Percentiles rank a stretch among this genome's conserved stretches.
Evolutionary conservation across 257 asterid genomes (phyloP).

Genomic region (Ilex aquifolium): DNA sequence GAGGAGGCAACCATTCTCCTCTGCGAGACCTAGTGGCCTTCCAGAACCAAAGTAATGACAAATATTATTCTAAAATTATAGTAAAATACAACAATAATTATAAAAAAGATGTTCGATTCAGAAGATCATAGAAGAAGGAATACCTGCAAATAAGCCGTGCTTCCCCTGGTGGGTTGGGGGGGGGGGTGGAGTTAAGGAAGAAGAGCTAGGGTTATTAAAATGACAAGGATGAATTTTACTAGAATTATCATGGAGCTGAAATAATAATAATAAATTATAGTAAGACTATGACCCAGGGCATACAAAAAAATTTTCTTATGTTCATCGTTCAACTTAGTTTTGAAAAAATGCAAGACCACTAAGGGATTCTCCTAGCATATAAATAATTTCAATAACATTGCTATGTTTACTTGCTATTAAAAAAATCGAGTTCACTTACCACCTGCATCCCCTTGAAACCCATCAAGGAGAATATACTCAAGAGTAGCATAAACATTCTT

Average conservation of each 20-base stretch:
- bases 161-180: constrained; percentile 40
- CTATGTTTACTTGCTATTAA: no score
- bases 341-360: background rate
- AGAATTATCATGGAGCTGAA: background rate
- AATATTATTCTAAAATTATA: background rate
- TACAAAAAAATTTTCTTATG: no score
- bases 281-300: background rate
- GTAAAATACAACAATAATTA: background rate
- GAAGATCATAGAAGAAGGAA: constrained; percentile 3
- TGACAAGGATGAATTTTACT: no score
- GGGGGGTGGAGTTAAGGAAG: constrained; percentile 13
- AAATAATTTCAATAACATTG: background rate
- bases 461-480: constrained; percentile 60
- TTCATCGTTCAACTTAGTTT: background rate
- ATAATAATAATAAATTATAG: background rate
- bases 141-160: constrained; percentile 72
- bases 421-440: constrained; percentile 22
- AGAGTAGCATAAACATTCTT: constrained; percentile 48
- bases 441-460: constrained; percentile 53
- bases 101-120: background rate
- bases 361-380: constrained; percentile 1
- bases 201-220: background rate
- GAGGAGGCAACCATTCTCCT: constrained; percentile 40
- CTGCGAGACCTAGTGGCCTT: constrained; percentile 56
- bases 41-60: constrained; percentile 6